Percentiles rank a stretch among this genome's conserved stretches.
Evolutionary conservation across 2,329 filamentous ascomycete species (phyloP).

Genomic region (Simplicillium sp.): DNA sequence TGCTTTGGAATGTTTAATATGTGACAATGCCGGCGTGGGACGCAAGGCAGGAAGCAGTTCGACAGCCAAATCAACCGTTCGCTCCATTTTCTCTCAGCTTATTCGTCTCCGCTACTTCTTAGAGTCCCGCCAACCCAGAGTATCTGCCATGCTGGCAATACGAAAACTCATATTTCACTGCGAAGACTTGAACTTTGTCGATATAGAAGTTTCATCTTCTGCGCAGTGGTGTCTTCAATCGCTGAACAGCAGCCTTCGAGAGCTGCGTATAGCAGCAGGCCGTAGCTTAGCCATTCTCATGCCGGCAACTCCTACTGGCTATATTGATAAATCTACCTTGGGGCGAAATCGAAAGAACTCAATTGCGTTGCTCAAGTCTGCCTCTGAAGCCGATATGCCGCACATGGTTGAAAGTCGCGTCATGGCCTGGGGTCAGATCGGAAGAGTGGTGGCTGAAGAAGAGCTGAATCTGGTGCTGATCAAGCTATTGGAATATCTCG

Average conservation of each 20-base stretch:
- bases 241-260: conserved; percentile 73
- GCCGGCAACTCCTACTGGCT: conserved; percentile 14
- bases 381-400: conserved; percentile 60
- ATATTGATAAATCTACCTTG: conserved; percentile 15
- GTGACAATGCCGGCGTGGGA: neutral
- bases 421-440: conserved; percentile 77
- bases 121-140: conserved; percentile 49
- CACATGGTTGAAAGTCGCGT: conserved; percentile 76
- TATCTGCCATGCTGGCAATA: conserved; percentile 64
- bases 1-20: neutral
- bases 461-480: conserved; percentile 82
- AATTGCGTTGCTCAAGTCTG: conserved; percentile 59
- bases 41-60: too few species aligned
- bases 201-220: conserved; percentile 56
- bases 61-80: conserved; percentile 23
- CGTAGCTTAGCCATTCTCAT: conserved; percentile 60
- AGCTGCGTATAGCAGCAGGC: conserved; percentile 73
- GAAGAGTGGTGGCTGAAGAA: conserved; percentile 65
- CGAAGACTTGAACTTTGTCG: conserved; percentile 46
- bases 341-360: conserved; percentile 51
- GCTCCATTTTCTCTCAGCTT: conserved; percentile 35
- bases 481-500: conserved; percentile 77
- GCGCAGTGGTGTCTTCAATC: conserved; percentile 78
- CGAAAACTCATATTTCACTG: conserved; percentile 62
- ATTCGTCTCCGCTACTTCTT: conserved; percentile 34